Conservation (phyloP, 208 protist species). For the Trypanosoma brucei region DNA sequence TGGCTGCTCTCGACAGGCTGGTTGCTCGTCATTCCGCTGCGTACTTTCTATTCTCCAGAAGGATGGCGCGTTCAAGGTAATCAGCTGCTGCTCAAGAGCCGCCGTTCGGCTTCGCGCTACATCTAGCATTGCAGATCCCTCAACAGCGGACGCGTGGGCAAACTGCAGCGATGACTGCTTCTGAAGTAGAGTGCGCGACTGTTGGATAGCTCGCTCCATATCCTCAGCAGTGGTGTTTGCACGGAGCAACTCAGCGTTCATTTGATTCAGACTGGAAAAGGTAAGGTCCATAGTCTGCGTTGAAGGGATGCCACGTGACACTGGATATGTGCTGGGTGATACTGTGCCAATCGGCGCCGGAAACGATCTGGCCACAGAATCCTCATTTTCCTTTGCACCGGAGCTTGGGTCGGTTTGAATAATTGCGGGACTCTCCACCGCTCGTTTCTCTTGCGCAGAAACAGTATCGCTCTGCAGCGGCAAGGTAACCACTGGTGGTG, state of each 20-base stretch:
- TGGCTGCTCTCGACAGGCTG: neutral
- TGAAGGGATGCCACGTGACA: slow-evolving; percentile 9
- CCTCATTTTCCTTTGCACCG: neutral
- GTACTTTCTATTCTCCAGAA: no score
- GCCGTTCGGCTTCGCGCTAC: slow-evolving; percentile 50
- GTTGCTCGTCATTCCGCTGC: neutral
- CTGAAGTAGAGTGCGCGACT: slow-evolving; percentile 54
- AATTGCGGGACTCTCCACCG: no score
- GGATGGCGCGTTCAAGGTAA: slow-evolving; percentile 14
- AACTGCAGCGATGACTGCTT: slow-evolving; percentile 42
- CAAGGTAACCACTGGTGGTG: no score
- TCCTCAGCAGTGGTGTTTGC: slow-evolving; percentile 61
- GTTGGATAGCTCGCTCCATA: slow-evolving; percentile 72
- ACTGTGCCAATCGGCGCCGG: neutral
- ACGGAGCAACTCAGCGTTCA: slow-evolving; percentile 56
- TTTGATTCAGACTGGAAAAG: slow-evolving; percentile 45
- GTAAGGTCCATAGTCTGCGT: slow-evolving; percentile 40
- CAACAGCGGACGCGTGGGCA: slow-evolving; percentile 36
- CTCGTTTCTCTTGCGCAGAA: no score
- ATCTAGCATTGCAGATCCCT: slow-evolving; percentile 49
- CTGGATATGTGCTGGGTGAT: neutral
- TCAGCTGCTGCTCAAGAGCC: slow-evolving; percentile 55
- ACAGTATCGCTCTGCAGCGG: no score
- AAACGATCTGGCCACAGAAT: neutral
- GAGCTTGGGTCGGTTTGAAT: no score